Base-by-base conservation (phyloP, 1,284 basidiomycete genomes). In the Vanrija sp. region DNA sequence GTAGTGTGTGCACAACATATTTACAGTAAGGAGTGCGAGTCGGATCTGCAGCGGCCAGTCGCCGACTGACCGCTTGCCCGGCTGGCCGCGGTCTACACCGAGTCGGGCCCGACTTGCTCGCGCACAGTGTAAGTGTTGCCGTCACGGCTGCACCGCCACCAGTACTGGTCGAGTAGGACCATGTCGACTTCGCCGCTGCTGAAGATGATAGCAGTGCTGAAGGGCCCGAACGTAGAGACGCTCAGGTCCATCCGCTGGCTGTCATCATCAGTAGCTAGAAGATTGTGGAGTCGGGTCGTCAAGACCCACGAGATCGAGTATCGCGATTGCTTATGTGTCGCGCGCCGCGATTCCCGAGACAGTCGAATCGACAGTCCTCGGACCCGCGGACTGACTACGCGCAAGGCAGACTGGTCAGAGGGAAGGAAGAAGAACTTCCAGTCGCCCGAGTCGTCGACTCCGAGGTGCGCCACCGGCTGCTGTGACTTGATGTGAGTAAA, bases 61-160 rank as follows among this genome's bases (percentile, higher is more conserved):
- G 31, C 31, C 31, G 31, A 31, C 6, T 31, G 31, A 15, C 7
- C 31, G 7, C 31, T 15, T 35, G 31, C 15, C 8, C 7, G 31
- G 31, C 31, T 35, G 31, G 31, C 31, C 38, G 38, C n/a, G 19
- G 18, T 19, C 18, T 36, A 41, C 25, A 49, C 20, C 23, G 38
- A 39, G 27, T 49, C 41, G 19, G 46, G 47, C 24, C 39, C 48
- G 18, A 59, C 51, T 39, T 42, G 53, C 48, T 56, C 58, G 24
- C 54, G 51, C n/a, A 60, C 23, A 6, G 54, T 56, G 48, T 56
- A 60, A 22, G 43, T 38, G n/a, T 51, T 49, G 14, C 54, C 54
- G 1, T 56, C 58, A 16, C 51, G 49, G n/a, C 43, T 45, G 41
- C 38, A 41, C 27, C 54, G 51, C 58, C 58, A 60, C 58, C 58